Conservation (phyloP, 164 flowering plant species). For the Umbellularia californica region DNA sequence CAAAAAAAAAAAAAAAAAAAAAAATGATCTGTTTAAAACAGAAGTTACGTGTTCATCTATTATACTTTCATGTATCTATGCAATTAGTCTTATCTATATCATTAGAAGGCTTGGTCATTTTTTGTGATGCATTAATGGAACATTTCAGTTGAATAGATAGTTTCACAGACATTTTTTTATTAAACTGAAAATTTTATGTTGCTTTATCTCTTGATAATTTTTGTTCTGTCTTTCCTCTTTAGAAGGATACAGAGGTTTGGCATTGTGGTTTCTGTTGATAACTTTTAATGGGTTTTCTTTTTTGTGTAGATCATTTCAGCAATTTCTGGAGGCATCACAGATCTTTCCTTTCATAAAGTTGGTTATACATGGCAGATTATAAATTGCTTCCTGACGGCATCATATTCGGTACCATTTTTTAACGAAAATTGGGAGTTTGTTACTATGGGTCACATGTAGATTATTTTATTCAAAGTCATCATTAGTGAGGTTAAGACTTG, state of each 20-base stretch:
- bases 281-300: constrained; percentile 1
- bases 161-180: background rate
- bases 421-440: too few species aligned
- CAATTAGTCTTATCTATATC: too few species aligned
- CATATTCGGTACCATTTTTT: constrained; percentile 68
- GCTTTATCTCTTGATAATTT: background rate
- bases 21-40: too few species aligned
- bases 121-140: background rate
- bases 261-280: background rate
- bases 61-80: too few species aligned
- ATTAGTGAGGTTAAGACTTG: too few species aligned
- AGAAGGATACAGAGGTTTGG: background rate
- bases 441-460: too few species aligned
- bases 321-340: constrained; percentile 91
- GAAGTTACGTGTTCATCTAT: too few species aligned
- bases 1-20: too few species aligned
- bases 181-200: background rate
- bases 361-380: constrained; percentile 91
- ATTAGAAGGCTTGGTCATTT: too few species aligned
- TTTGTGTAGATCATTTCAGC: constrained; percentile 88
- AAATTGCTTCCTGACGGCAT: constrained; percentile 93
- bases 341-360: constrained; percentile 80
- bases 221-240: background rate
- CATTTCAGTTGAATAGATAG: background rate
- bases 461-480: too few species aligned